phyloP scores from a whole-genome alignment of 176 grass and related monocot species.

The Canna indica region DNA sequence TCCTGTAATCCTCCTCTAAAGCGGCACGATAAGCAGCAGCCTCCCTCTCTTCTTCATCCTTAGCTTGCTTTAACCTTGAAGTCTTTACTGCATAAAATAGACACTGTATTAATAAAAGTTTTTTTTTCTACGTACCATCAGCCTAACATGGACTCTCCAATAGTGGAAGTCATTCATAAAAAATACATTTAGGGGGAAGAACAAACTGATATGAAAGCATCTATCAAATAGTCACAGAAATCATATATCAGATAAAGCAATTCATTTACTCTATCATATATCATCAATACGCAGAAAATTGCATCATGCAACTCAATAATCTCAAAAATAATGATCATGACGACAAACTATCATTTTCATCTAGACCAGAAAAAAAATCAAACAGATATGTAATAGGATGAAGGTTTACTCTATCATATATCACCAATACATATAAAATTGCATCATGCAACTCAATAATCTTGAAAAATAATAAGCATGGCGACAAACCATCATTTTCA shows the following conservation, averaged over 20 bases:
- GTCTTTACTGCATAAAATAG: slow-evolving; percentile 41
- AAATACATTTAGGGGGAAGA: not conserved
- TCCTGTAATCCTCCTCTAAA: slow-evolving; percentile 75
- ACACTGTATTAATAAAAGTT: not conserved
- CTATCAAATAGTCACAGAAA: no score
- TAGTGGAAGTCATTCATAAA: not conserved
- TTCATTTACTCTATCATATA: not conserved
- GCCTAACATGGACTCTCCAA: not conserved
- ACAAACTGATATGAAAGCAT: not conserved
- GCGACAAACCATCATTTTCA: no score
- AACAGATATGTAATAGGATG: no score
- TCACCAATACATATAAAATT: no score
- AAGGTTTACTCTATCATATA: no score
- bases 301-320: not conserved
- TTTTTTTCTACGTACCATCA: not conserved
- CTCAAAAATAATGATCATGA: not conserved
- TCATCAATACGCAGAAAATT: not conserved
- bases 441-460: no score
- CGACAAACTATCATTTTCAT: not conserved
- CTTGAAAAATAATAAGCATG: no score
- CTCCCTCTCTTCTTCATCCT: slow-evolving; percentile 82
- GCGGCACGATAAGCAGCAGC: slow-evolving; percentile 58
- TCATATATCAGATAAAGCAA: not conserved
- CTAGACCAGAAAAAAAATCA: not conserved
- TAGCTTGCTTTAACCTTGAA: slow-evolving; percentile 70